Evolutionary conservation across 176 grass and related monocot species (phyloP).

Genomic region (Oryza officinalis): DNA sequence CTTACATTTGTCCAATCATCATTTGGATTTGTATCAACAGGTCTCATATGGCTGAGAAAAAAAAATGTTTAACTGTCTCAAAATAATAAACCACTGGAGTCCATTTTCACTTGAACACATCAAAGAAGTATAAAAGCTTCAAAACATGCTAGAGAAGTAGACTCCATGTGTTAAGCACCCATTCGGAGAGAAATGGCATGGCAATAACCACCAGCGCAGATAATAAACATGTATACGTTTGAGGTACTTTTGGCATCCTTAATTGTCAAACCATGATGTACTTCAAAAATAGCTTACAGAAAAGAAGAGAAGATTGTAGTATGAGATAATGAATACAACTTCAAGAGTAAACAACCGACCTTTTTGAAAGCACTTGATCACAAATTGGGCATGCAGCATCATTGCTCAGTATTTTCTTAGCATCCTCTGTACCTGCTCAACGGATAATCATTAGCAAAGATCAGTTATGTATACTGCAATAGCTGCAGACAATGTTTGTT

Average conservation of each 20-base stretch:
- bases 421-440: constrained; percentile 77
- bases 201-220: not conserved
- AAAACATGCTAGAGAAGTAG: not conserved
- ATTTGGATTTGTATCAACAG: constrained; percentile 72
- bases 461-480: constrained; percentile 25
- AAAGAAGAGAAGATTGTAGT: constrained; percentile 5
- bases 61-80: constrained; percentile 35
- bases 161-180: not conserved
- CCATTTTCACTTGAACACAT: constrained; percentile 19
- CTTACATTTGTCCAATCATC: constrained; percentile 94
- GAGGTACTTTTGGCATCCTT: not conserved
- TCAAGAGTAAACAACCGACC: constrained; percentile 44
- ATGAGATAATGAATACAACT: constrained; percentile 9
- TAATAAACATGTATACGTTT: not conserved
- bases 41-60: constrained; percentile 73
- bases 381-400: constrained; percentile 88
- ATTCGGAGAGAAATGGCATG: not conserved
- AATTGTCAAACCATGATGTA: not conserved
- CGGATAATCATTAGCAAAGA: constrained; percentile 12
- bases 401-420: constrained; percentile 79
- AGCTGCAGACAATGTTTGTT: constrained; percentile 6
- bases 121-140: constrained; percentile 1
- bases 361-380: constrained; percentile 93
- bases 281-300: constrained; percentile 11
- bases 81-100: not conserved